Conservation (phyloP, 176 grass and related monocot genomes). For the Elaeis guineensis region DNA sequence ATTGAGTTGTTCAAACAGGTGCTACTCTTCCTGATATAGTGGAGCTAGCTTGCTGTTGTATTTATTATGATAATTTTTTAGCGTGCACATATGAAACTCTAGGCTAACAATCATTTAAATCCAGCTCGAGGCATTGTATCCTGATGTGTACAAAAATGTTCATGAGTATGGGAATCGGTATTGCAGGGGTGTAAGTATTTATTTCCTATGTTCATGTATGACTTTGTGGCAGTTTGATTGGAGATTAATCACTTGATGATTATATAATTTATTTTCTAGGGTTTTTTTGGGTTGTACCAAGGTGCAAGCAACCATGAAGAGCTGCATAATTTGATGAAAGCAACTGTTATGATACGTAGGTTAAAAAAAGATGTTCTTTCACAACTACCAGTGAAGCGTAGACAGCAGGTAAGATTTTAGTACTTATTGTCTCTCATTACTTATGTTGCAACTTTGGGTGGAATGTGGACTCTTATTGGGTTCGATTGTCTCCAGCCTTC, state of each 20-base stretch:
- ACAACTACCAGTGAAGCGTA: constrained; percentile 73
- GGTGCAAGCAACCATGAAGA: constrained; percentile 97
- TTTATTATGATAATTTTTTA: not conserved
- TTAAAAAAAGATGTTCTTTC: constrained; percentile 91
- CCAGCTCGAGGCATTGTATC: constrained; percentile 75
- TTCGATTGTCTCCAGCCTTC: no score
- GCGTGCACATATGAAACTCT: not conserved
- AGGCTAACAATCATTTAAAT: constrained; percentile 14
- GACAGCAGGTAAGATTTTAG: constrained; percentile 62
- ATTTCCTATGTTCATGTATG: not conserved
- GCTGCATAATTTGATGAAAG: constrained; percentile 95
- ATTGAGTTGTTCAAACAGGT: constrained; percentile 95
- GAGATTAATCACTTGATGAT: not conserved
- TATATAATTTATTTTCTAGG: constrained; percentile 33
- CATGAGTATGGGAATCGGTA: constrained; percentile 80
- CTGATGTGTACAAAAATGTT: constrained; percentile 77
- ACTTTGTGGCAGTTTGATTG: not conserved
- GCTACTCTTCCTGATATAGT: not conserved
- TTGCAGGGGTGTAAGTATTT: constrained; percentile 89
- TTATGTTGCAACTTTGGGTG: no score
- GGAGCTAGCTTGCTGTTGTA: not conserved
- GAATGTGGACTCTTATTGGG: no score
- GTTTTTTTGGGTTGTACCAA: constrained; percentile 69
- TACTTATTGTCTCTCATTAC: no score
- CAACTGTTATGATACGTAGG: constrained; percentile 91